These are phyloP conservation scores for Ceratocystis cacaofunesta DNA, from an alignment of 2,329 filamentous ascomycete genomes.

Conservation along the genomic window DNA sequence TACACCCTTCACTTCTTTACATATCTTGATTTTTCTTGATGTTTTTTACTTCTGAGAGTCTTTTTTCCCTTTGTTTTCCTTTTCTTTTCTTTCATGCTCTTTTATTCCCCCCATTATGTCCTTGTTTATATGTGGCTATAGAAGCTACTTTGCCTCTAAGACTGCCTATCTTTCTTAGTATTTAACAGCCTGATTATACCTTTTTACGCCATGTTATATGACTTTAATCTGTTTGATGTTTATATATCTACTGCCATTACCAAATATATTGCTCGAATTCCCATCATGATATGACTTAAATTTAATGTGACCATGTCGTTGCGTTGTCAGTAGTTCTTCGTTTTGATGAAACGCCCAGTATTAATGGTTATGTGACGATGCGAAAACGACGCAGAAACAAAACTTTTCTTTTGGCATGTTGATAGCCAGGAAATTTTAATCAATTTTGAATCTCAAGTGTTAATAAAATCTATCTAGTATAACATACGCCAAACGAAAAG, in stretches of 20 bases:
- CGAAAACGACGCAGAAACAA: no score
- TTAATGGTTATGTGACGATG: no score
- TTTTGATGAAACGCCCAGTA: no score
- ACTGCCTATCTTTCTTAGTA: neutral
- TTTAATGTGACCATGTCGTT: no score
- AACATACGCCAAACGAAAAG: neutral
- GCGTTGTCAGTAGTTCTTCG: no score
- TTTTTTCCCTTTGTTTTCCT: neutral
- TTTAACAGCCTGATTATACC: neutral
- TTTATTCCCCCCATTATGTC: neutral
- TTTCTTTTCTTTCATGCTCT: neutral
- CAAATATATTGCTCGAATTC: neutral
- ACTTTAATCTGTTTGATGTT: neutral
- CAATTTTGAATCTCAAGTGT: no score
- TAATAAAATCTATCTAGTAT: neutral
- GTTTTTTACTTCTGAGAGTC: neutral
- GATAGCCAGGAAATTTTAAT: no score
- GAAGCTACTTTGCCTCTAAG: neutral
- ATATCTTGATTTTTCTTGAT: neutral
- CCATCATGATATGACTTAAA: neutral
- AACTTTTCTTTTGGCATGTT: no score
- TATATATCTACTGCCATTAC: neutral
- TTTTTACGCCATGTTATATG: neutral
- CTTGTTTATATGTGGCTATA: neutral
- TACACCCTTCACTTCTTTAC: neutral